Conservation (phyloP, 2,329 filamentous ascomycete species). For the Beauveria sp. region DNA sequence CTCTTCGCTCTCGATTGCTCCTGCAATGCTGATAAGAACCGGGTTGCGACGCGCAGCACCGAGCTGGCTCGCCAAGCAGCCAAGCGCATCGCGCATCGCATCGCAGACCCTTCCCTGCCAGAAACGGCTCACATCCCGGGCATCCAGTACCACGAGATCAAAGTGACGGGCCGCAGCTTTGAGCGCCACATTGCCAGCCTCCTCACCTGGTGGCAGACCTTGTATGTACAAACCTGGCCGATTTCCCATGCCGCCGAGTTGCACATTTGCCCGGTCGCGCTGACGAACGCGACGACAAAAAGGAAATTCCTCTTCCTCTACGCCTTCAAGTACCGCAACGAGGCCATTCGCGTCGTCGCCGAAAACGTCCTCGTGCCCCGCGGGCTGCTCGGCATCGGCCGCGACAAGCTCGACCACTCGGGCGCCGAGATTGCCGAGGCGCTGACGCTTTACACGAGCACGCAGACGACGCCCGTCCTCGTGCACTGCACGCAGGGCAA, state of each 20-base stretch:
- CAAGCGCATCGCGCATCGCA: conserved; percentile 44
- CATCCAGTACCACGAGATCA: conserved; percentile 58
- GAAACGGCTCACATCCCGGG: conserved; percentile 56
- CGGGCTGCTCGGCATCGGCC: conserved; percentile 63
- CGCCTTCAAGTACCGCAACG: conserved; percentile 56
- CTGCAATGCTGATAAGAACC: background rate
- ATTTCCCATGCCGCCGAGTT: background rate
- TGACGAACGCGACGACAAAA: no score
- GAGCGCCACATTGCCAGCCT: conserved; percentile 60
- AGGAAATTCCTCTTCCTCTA: conserved; percentile 50
- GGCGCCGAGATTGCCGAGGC: conserved; percentile 48
- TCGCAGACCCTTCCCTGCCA: conserved; percentile 38
- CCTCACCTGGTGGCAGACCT: conserved; percentile 58
- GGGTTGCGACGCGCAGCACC: conserved; percentile 39
- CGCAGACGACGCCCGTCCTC: conserved; percentile 52
- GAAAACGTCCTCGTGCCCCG: conserved; percentile 63
- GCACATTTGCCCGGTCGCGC: no score
- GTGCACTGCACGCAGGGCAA: conserved; percentile 88
- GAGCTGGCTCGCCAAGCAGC: conserved; percentile 63
- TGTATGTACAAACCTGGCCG: conserved; percentile 34
- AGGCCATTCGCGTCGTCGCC: conserved; percentile 63
- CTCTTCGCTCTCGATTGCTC: background rate
- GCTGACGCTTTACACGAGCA: conserved; percentile 22
- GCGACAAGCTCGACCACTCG: conserved; percentile 62
- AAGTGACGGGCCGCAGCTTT: conserved; percentile 66